These are phyloP conservation scores for Trichoderma sp. DNA, from an alignment of 2,329 filamentous ascomycete genomes.

Conservation along the genomic window DNA sequence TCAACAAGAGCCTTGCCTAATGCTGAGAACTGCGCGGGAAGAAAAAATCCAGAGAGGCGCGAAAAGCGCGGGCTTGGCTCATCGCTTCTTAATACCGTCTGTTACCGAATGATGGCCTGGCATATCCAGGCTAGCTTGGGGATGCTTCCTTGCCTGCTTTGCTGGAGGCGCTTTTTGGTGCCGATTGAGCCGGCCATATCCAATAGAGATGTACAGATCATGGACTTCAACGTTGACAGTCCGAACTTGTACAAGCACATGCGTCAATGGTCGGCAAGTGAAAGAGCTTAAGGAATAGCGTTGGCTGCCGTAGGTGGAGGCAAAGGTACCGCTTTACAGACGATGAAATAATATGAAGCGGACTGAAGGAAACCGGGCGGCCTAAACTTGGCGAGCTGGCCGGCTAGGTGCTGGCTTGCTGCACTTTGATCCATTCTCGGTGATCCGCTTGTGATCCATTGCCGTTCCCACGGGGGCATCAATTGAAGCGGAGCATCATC, in stretches of 20 bases:
- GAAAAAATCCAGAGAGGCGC: not conserved
- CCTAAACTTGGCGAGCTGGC: not conserved
- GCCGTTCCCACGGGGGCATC: not conserved
- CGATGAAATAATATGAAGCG: not conserved
- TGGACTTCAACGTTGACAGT: not conserved
- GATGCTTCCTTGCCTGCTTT: not conserved
- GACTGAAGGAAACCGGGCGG: not conserved
- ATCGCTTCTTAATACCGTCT: not conserved
- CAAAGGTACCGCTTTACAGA: not conserved
- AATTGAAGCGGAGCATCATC: not conserved
- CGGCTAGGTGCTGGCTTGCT: not conserved
- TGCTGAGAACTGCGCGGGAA: not conserved
- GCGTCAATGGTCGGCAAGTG: not conserved
- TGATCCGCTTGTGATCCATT: not conserved
- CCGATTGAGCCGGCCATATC: conserved; percentile 4
- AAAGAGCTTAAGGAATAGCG: conserved; percentile 11
- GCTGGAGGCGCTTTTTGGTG: not conserved
- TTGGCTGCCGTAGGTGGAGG: not conserved
- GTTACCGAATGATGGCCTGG: not conserved
- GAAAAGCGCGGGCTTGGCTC: not conserved
- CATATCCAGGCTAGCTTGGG: not conserved
- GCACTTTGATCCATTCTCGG: not conserved
- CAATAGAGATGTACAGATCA: not conserved
- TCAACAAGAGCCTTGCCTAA: not conserved
- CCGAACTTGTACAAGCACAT: not conserved